Conservation (phyloP, 2,329 filamentous ascomycete species). For the Cadophora sp. region DNA sequence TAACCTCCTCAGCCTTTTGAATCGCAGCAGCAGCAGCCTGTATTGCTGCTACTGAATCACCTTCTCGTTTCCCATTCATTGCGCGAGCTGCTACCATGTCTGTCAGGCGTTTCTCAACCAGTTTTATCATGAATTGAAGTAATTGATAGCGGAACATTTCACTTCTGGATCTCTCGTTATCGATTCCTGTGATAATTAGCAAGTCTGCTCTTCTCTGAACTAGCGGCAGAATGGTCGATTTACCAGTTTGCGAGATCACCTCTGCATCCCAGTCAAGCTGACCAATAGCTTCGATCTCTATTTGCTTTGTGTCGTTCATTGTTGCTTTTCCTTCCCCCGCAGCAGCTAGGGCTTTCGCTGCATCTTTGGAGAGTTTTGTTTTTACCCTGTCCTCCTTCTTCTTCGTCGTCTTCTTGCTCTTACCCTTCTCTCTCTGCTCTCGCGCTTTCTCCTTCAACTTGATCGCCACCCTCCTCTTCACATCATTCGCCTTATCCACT, state of each 20-base stretch:
- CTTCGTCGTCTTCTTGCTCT: neutral
- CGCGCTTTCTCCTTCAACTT: neutral
- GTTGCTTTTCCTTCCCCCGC: neutral
- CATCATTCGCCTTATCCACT: neutral
- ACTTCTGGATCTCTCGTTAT: neutral
- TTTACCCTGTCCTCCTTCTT: neutral
- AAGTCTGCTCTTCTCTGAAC: neutral
- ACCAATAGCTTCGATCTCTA: neutral
- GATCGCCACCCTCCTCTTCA: neutral
- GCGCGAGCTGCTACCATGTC: conserved; percentile 12
- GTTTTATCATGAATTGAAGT: neutral
- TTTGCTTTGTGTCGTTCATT: neutral
- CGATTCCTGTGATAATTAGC: neutral
- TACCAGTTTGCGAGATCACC: neutral
- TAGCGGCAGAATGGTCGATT: neutral
- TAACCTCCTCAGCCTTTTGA: neutral
- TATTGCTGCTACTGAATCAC: neutral
- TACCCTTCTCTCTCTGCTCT: neutral
- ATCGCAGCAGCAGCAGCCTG: neutral
- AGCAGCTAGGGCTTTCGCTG: neutral
- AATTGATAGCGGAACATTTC: neutral
- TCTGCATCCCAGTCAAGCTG: neutral
- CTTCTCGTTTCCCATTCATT: neutral
- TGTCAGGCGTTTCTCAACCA: neutral
- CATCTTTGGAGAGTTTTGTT: neutral